A percentile compares a stretch with the other conserved stretches of the same genome.
phyloP scores from a whole-genome alignment of 108 stramenopile species.

The Stephanodiscus triporus region DNA sequence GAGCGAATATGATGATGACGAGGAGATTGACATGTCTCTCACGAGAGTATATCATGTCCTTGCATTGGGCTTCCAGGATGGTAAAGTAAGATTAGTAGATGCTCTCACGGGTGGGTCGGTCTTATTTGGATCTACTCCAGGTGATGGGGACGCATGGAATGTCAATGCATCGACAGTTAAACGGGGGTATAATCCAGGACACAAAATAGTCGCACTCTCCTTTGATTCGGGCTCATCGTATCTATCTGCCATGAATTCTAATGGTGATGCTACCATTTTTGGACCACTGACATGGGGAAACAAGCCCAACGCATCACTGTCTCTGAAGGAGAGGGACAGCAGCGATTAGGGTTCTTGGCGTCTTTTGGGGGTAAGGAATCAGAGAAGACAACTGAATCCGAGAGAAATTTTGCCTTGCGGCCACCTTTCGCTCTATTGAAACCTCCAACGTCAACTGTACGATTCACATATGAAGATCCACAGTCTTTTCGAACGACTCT shows the following conservation, averaged over 20 bases:
- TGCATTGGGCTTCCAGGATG: slow-evolving; percentile 21
- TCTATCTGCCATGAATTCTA: slow-evolving; percentile 36
- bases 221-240: slow-evolving; percentile 42
- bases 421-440: slow-evolving; percentile 38
- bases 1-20: slow-evolving; percentile 29
- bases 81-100: slow-evolving; percentile 20
- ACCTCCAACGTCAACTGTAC: slow-evolving; percentile 33
- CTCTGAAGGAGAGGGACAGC: slow-evolving; percentile 9
- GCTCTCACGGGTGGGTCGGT: slow-evolving; percentile 19
- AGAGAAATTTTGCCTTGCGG: slow-evolving; percentile 14
- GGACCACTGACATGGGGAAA: slow-evolving; percentile 41
- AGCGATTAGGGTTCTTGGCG: neutral
- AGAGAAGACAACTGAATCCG: neutral
- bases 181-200: slow-evolving; percentile 8
- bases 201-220: slow-evolving; percentile 38
- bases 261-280: slow-evolving; percentile 47
- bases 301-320: slow-evolving; percentile 8
- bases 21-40: slow-evolving; percentile 15
- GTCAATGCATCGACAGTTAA: slow-evolving; percentile 15
- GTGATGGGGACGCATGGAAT: slow-evolving; percentile 19
- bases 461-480: slow-evolving; percentile 31
- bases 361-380: slow-evolving; percentile 18
- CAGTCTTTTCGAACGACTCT: slow-evolving; percentile 12
- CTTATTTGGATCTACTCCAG: slow-evolving; percentile 19
- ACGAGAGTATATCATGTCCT: slow-evolving; percentile 17